Evolutionary conservation across 2,329 filamentous ascomycete species (phyloP).

Genomic region (Aspergillus ochraceoroseus): DNA sequence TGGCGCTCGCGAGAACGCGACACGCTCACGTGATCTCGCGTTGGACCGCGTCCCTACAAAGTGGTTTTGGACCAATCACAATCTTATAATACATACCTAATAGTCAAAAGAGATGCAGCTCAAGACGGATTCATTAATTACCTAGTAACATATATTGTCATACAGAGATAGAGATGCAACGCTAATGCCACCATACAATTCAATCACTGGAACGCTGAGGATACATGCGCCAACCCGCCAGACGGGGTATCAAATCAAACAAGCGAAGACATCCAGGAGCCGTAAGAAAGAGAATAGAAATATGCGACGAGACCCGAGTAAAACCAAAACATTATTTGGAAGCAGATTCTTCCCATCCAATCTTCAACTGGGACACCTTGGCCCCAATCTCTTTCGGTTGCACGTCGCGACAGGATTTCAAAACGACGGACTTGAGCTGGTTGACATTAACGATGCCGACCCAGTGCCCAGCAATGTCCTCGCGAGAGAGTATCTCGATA

Average conservation of each 20-base stretch:
- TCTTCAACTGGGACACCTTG: constrained; percentile 30
- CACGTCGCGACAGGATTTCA: constrained; percentile 40
- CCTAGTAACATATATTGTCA: constrained; percentile 2
- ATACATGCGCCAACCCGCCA: constrained; percentile 22
- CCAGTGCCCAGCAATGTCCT: constrained; percentile 49
- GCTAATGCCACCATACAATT: constrained; percentile 25
- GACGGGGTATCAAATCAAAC: constrained; percentile 20
- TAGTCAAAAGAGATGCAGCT: no score
- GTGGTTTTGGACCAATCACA: constrained; percentile 17
- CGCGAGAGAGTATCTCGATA: constrained; percentile 45
- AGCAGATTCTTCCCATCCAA: constrained; percentile 25
- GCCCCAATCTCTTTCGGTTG: constrained; percentile 35
- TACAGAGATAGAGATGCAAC: constrained; percentile 16
- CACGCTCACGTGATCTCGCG: constrained; percentile 37
- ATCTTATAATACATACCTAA: neutral
- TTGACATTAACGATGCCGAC: constrained; percentile 46
- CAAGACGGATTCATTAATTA: constrained; percentile 5
- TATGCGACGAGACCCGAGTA: constrained; percentile 14
- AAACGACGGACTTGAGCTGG: constrained; percentile 44
- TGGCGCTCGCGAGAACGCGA: constrained; percentile 15
- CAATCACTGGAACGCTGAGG: constrained; percentile 27
- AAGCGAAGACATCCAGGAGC: constrained; percentile 10
- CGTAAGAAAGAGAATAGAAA: constrained; percentile 4
- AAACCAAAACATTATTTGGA: constrained; percentile 13
- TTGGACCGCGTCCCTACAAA: constrained; percentile 31